Evolutionary conservation across 2,329 filamentous ascomycete species (phyloP), one percentile per base, ranked within the genome.

Genomic region (Aspergillus sp.): DNA sequence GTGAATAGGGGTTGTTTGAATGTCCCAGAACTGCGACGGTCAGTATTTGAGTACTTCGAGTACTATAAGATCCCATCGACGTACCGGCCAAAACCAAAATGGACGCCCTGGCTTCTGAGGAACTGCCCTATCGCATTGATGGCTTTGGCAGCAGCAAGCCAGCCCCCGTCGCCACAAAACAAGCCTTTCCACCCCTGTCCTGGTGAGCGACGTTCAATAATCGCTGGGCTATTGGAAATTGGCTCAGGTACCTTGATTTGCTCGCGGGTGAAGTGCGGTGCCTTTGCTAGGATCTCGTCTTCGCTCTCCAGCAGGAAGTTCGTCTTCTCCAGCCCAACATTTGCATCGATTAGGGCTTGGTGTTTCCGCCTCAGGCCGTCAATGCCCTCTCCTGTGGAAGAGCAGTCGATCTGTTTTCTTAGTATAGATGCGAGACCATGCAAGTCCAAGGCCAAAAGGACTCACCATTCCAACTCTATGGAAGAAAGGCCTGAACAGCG

Each of bases 401-500:
- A 70, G 60, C 14, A 74, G 69, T 23, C 72, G 75, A 55, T 71
- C 69, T 19, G 70, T 71, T 46, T 4, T 27, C 21, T 45, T 25
- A 45, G 21, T 6, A 45, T 45, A 6, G 23, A 25, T 25, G 5
- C 23, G 23, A 25, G 23, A 14, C 14, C 4, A 12, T 11, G 8
- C 41, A 21, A 11, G 14, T 7, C 11, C 12, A 19, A 21, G 8
- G 40, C 11, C 9, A 43, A 25, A 37, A 6, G 15, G 15, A 33
- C 72, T 68, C 45, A 79, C 72, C 60, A 76, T 70, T 12, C 78
- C 78, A 0, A 75, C 77, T 25, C 77, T 73, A 60, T 80, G 77
- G 49, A 78, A 81, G 61, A 75, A 78, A 0, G 75, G 73, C 54
- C 73, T 71, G 60, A 80, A 80, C 6, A 81, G 58, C 12, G 73